These are phyloP conservation scores for Trypanosoma grayi DNA, from an alignment of 208 protist species.

Conservation along the genomic window DNA sequence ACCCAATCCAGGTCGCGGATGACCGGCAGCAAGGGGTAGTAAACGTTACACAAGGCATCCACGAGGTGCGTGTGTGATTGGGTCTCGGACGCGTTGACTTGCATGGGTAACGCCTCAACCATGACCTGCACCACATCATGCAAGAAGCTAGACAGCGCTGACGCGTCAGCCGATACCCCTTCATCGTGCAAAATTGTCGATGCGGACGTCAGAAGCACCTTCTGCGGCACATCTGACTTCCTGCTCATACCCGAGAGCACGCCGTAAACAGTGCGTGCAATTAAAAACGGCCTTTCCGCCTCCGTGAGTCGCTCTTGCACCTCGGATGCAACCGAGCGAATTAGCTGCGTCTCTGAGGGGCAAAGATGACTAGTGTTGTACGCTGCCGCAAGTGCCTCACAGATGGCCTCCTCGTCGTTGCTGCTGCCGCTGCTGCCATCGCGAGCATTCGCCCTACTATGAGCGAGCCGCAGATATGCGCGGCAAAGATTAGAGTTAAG, in stretches of 20 bases:
- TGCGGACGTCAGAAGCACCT: not conserved
- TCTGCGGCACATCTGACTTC: not conserved
- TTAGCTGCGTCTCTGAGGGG: not conserved
- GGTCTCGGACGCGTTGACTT: not conserved
- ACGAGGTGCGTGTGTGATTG: not conserved
- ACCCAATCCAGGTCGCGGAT: conserved; percentile 23
- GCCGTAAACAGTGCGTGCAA: conserved; percentile 15
- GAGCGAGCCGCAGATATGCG: conserved; percentile 5
- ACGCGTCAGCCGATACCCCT: not conserved
- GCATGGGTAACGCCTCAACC: not conserved
- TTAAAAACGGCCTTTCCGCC: conserved; percentile 6
- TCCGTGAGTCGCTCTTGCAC: not conserved
- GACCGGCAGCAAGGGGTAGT: not conserved
- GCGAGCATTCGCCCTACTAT: not conserved
- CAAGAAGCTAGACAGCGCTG: not conserved
- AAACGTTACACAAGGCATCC: conserved; percentile 4
- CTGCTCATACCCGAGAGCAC: not conserved
- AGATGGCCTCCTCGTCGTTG: not conserved
- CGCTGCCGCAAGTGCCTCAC: conserved; percentile 4
- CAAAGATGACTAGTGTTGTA: conserved; percentile 13
- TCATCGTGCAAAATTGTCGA: not conserved
- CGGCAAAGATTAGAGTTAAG: not conserved
- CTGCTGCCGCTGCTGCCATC: not conserved
- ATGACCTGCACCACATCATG: conserved; percentile 9
- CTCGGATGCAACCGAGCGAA: not conserved